Base-by-base conservation (phyloP, 2,329 filamentous ascomycete genomes). In the Blastomyces gilchristii region DNA sequence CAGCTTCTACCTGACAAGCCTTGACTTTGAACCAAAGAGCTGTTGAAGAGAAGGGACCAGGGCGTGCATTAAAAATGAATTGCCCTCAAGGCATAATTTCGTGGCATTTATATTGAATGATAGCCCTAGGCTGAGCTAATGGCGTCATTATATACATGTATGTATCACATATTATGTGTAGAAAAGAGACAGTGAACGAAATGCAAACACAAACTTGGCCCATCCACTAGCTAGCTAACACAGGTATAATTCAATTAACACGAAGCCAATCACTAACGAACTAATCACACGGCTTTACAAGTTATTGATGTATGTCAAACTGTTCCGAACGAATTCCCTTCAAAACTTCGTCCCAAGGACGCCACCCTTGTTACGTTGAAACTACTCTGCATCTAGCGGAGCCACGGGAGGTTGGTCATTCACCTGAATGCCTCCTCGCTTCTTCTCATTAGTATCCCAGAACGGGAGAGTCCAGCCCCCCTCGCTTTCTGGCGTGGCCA, bases 341-440 rank as follows among this genome's bases (percentile, higher is more conserved):
- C 2, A 34, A 37, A 54, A 54, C 12, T 28, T 52, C 28, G 8
- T 22, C 16, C 28, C 1, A n/a, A 34, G 7, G 6, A 0, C 18
- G 2, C 52, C 14, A 2, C 18, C 0, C 18, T 3, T 37, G 12
- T 31, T 31, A 14, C 43, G 16, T 45, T 45, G 43, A 31, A 62
- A 45, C 73, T 83, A 93, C 75, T 93, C 90, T 0, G 88, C 90
- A 78, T 93, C 89, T 58, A 91, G 77, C 11, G 87, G 87, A 52
- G 87, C 89, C 60, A 86, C 84, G 0, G 91, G 91, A 9, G 87
- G 79, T 34, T 82, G 89, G 73, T 95, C 85, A 74, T 96, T 84
- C 2, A 96, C 91, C 78, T 96, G 91, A 67, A 96, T 90, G 0
- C 91, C 91, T 8, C 90, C 90, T 22, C 91, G 82, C 83, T 95